phyloP scores from a whole-genome alignment of 352 stramenopile species.

The Plasmopara halstedii region DNA sequence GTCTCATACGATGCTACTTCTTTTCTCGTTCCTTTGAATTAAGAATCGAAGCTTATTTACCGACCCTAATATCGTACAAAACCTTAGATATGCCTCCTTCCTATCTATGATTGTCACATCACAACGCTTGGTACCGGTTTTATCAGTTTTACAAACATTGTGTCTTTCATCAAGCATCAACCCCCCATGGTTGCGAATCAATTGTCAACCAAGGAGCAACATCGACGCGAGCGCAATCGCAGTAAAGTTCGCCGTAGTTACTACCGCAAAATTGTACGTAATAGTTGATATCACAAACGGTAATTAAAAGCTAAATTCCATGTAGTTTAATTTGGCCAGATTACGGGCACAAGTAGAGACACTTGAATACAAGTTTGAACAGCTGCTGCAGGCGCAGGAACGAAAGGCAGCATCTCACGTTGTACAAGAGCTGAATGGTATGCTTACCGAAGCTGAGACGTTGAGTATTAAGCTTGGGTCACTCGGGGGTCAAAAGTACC shows the following conservation, averaged over 20 bases:
- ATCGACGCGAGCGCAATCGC: conserved; percentile 39
- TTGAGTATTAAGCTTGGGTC: conserved; percentile 18
- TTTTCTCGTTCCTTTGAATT: no score
- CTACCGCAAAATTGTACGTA: conserved; percentile 47
- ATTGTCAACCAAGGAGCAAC: conserved; percentile 30
- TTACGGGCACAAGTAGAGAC: conserved; percentile 37
- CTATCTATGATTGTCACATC: no score
- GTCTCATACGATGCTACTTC: no score
- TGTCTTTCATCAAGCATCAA: neutral
- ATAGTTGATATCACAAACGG: neutral
- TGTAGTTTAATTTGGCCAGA: conserved; percentile 37
- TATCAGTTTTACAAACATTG: neutral
- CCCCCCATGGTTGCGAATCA: neutral
- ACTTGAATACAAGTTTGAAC: conserved; percentile 38
- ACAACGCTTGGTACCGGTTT: no score
- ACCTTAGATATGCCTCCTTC: no score
- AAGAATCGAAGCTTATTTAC: no score
- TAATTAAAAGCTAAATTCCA: neutral
- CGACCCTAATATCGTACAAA: no score
- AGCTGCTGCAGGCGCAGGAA: conserved; percentile 27
- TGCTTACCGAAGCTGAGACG: conserved; percentile 10
- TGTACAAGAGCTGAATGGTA: conserved; percentile 5
- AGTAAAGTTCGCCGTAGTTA: conserved; percentile 47
- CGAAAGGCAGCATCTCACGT: conserved; percentile 7
- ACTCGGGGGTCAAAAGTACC: conserved; percentile 16